phyloP scores from a whole-genome alignment of 495 filamentous ascomycete genomes.

The Neurospora tetrasperma region DNA sequence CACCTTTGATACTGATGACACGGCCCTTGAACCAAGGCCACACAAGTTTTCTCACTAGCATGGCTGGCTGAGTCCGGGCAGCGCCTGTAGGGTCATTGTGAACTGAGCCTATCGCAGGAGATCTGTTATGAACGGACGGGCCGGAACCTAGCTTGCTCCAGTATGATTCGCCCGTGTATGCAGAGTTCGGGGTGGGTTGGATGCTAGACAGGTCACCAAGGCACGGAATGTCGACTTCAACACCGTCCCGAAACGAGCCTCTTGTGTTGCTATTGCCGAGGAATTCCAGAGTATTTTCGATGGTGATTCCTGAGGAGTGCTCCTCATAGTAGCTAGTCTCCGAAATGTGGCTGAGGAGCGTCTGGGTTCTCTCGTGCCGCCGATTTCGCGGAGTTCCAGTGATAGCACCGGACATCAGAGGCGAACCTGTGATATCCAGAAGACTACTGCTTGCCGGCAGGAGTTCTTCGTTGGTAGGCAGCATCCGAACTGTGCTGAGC shows the following conservation, averaged over 20 bases:
- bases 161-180: constrained; percentile 11
- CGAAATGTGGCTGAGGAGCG: constrained; percentile 13
- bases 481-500: background rate
- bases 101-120: background rate
- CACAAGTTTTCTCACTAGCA: constrained; percentile 7
- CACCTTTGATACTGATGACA: background rate
- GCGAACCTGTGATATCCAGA: background rate
- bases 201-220: constrained; percentile 17
- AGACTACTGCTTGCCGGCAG: background rate
- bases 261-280: constrained; percentile 7
- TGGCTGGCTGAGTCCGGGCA: background rate
- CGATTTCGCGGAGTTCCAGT: background rate
- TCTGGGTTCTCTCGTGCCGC: background rate
- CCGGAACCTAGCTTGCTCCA: background rate
- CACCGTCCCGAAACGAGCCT: constrained; percentile 16
- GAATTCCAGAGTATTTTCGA: constrained; percentile 1
- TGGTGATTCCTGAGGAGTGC: constrained; percentile 3
- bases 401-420: background rate
- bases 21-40: constrained; percentile 18
- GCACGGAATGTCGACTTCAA: constrained; percentile 24
- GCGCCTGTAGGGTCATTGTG: background rate
- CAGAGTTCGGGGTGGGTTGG: constrained; percentile 23
- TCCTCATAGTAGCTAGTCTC: constrained; percentile 14
- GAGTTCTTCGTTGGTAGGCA: background rate
- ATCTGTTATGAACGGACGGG: background rate